phyloP scores from a whole-genome alignment of 139 green algal genomes.

The Chlorella sp. region DNA sequence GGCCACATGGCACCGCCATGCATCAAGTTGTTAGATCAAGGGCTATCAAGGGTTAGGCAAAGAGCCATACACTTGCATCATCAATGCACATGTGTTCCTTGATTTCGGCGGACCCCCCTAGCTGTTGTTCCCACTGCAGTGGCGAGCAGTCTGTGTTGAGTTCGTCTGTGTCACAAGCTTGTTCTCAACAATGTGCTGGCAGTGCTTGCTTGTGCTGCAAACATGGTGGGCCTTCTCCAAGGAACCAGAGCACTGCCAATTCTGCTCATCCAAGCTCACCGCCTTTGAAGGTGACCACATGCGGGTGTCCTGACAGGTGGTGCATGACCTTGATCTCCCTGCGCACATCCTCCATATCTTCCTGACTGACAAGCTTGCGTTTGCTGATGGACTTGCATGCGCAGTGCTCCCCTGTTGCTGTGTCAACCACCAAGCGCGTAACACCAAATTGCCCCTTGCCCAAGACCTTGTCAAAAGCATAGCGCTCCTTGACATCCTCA shows the following conservation, averaged over 20 bases:
- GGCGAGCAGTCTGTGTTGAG: no score
- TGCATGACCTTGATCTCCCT: conserved; percentile 69
- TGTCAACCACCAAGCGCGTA: conserved; percentile 9
- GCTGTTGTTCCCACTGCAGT: no score
- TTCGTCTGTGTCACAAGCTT: no score
- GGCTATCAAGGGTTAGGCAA: no score
- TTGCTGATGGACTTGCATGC: conserved; percentile 89
- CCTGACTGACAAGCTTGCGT: conserved; percentile 56
- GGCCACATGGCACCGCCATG: no score
- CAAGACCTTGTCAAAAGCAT: conserved; percentile 15
- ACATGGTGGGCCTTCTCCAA: not conserved
- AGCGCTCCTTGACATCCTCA: no score
- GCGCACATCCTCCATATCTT: conserved; percentile 84
- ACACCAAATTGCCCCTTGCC: conserved; percentile 47
- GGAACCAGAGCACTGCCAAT: conserved; percentile 33
- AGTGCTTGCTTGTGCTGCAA: conserved; percentile 18
- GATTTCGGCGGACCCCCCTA: no score
- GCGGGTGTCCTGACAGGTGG: conserved; percentile 27
- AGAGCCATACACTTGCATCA: no score
- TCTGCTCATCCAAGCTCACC: not conserved
- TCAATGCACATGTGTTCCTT: no score
- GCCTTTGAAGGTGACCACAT: no score
- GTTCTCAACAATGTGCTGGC: conserved; percentile 54
- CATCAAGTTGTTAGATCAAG: no score
- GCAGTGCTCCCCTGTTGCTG: conserved; percentile 24